phyloP scores from a whole-genome alignment of 116 monocot species.

The Papilionanthe hybrid region DNA sequence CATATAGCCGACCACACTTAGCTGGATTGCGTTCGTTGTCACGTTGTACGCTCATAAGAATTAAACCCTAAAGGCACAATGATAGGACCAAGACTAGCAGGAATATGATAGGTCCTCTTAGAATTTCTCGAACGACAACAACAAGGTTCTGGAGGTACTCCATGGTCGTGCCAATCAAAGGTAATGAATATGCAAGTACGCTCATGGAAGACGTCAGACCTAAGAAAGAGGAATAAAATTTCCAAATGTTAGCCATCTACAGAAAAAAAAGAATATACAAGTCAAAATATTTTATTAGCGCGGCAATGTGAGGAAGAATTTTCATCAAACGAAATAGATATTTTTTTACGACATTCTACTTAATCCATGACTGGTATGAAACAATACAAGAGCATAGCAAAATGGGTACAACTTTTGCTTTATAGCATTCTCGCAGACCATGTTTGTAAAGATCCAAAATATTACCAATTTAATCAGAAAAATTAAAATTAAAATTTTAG shows the following conservation, averaged over 20 bases:
- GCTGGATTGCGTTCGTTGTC: too few relatives aligned
- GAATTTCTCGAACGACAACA: slow-evolving; percentile 65
- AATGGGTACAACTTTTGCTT: background rate
- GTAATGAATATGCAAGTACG: slow-evolving; percentile 88
- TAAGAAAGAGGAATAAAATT: slow-evolving; percentile 13
- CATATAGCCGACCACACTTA: too few relatives aligned
- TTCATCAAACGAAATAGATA: background rate
- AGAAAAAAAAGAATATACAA: background rate
- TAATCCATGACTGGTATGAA: background rate
- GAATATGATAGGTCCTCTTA: slow-evolving; percentile 64
- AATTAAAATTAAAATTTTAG: background rate
- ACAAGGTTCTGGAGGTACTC: slow-evolving; percentile 68
- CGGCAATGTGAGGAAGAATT: background rate
- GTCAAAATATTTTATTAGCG: background rate
- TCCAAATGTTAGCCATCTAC: slow-evolving; percentile 1
- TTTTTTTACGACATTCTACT: background rate
- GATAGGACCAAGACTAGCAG: slow-evolving; percentile 62
- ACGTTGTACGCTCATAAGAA: background rate
- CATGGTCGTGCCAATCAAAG: slow-evolving; percentile 94
- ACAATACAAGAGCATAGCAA: background rate
- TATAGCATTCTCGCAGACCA: background rate
- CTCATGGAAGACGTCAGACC: slow-evolving; percentile 50
- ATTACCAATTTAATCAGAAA: background rate
- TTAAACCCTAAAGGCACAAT: slow-evolving; percentile 90
- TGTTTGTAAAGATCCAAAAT: background rate